Evolutionary conservation across 75 land plant species (phyloP), one percentile per base, ranked within the genome.

Genomic region (Sequoiadendron giganteum): DNA sequence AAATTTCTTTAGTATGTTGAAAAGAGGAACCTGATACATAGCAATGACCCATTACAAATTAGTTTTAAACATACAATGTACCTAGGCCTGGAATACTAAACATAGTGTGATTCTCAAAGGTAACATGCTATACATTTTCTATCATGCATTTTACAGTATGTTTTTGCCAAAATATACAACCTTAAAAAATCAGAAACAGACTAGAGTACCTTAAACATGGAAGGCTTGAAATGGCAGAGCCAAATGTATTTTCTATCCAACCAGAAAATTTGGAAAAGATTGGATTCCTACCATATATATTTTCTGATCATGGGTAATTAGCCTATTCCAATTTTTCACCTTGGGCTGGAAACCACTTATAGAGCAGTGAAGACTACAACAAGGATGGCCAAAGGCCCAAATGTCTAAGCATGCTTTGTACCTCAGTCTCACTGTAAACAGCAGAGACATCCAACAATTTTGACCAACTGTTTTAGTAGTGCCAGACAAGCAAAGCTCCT

Each of bases 1-100:
- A 88, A 98, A 98, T 90, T 98, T 98, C 92, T 98, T 97, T 88
- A 98, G 79, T 30, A 98, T 97, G 89, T 97, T 98, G 86, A 98
- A 97, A 49, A 98, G 95, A 55, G 97, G 99, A 91, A 98, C 97
- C 99, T 97, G 86, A 58, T 81, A 87, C 32, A 89, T 48, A 65
- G 68, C 47, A 48, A 45, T 3, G 43, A 43, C 10, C 82, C 84
- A 25, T 47, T 30, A 82, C 40, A 82, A 43, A 47, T 45, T 25
- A 39, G 45, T 47, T n/a, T 42, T 82, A 82, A 10, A 7, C 13
- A 43, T 45, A 45, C 49, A 82, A 43, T 38, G 84, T n/a, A 82
- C 30, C 45, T 3, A 28, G 49, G 38, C 38, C 38, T 36, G 38
- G 30, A 82, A 82, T 82, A 45, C 21, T 43, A 45, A 28, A 19